Evolutionary conservation across 106 monocot genomes (phyloP).

Genomic region (Dendrobium officinale): DNA sequence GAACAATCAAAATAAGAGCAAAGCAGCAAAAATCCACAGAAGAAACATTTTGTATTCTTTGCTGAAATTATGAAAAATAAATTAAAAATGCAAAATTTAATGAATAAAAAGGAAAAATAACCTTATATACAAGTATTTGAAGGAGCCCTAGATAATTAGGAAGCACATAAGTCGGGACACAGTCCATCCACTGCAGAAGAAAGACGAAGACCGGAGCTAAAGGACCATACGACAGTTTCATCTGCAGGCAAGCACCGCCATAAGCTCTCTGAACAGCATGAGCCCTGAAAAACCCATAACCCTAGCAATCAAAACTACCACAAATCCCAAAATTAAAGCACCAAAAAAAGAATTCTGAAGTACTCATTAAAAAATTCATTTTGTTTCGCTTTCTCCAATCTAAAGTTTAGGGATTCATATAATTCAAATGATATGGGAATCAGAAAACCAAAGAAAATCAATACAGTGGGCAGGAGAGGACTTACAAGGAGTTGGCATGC

Average conservation of each 20-base stretch:
- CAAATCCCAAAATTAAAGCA: not conserved
- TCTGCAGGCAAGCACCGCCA: constrained; percentile 80
- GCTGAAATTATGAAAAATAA: not conserved
- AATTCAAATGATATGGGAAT: not conserved
- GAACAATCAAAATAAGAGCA: not conserved
- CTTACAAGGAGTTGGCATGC: constrained; percentile 78
- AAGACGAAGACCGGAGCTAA: constrained; percentile 60
- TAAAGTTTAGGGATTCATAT: not conserved
- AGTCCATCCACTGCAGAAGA: constrained; percentile 67
- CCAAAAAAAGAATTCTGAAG: too few species aligned
- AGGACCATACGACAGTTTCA: constrained; percentile 68
- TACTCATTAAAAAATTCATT: not conserved
- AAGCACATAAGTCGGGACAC: constrained; percentile 42
- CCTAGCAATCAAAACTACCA: not conserved
- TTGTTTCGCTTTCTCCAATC: not conserved
- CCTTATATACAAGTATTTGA: constrained; percentile 80
- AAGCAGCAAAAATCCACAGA: not conserved
- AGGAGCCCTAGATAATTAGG: constrained; percentile 78
- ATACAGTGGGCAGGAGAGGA: not conserved
- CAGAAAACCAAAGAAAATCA: too few species aligned
- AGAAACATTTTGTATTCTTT: not conserved
- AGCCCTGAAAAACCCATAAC: constrained; percentile 47
- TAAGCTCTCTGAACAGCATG: constrained; percentile 53
- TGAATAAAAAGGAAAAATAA: not conserved
- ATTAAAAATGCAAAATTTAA: not conserved